Base-by-base conservation (phyloP, 306 rosid genomes). In the Castanopsis chinensis region DNA sequence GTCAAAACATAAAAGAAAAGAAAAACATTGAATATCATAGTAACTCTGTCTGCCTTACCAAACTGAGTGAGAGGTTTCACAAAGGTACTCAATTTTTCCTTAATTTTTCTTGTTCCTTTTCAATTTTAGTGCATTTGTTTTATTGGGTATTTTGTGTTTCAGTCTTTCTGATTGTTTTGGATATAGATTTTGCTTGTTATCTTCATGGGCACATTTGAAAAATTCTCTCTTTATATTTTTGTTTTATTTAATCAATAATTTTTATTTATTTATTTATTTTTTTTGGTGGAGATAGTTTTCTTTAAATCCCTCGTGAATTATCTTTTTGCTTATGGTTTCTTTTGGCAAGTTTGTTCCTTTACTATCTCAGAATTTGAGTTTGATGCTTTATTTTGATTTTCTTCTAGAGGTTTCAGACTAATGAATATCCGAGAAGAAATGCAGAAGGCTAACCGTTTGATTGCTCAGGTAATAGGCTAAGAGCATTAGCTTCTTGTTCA, bases 341-440 rank as follows among this genome's bases (percentile, higher is more conserved):
- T 49, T 49, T 49, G 5, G 53, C 53, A 49, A 49, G 53, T 49
- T 49, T 49, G 17, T 49, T 49, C 53, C 17, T 49, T 49, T 3
- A 49, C 53, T 49, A 49, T 49, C 17, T 49, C 4, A 17, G 53
- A 11, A 49, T 49, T 12, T 10, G 59, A 21, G 18, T 41, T 63
- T 30, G 57, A 58, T 60, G 41, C 33, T n/a, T 61, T 81, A 6
- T 17, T 59, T 63, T 61, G 17, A 53, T 43, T 6, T 15, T 20
- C 8, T 13, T 59, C 4, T 17, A 23, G 41, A 57, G 13, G 58
- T 35, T 72, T 30, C 69, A 72, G 80, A 49, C 32, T 13, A 25
- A 79, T 79, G 89, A 76, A 27, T 60, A 17, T 53, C 20, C 60
- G n/a, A 58, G 76, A 67, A 76, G 82, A 67, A 54, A 78, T 82